Evolutionary conservation across 2,329 filamentous ascomycete genomes (phyloP).

Genomic region (Fusarium sp.): DNA sequence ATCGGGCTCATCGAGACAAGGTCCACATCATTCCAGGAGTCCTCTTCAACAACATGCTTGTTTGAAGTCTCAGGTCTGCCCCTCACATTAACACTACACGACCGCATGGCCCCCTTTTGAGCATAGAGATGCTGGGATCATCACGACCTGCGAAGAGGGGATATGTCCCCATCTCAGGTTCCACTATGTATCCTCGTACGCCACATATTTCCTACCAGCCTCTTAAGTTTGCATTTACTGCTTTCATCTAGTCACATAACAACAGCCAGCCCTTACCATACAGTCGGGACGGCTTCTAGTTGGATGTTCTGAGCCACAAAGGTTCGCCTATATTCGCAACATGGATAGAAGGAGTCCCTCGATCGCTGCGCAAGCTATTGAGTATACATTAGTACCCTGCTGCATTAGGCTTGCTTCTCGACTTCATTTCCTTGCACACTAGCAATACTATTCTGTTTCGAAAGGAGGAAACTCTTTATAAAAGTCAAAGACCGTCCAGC

Average conservation of each 20-base stretch:
- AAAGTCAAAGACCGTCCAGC: neutral
- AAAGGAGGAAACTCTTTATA: neutral
- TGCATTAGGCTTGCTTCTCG: conserved; percentile 1
- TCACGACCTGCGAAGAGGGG: neutral
- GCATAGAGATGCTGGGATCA: neutral
- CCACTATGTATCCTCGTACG: conserved; percentile 16
- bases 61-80: conserved; percentile 13
- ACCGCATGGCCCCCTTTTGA: neutral
- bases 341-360: conserved; percentile 27
- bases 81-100: conserved; percentile 4
- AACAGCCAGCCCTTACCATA: conserved; percentile 28
- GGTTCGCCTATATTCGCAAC: conserved; percentile 4
- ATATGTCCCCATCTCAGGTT: neutral
- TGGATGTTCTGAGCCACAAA: conserved; percentile 16
- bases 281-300: conserved; percentile 33
- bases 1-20: conserved; percentile 1
- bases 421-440: neutral
- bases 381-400: neutral
- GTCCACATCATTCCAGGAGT: conserved; percentile 24
- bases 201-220: conserved; percentile 25
- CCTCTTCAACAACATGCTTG: conserved; percentile 13
- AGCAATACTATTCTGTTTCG: neutral
- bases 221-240: conserved; percentile 13
- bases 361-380: neutral
- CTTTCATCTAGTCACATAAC: conserved; percentile 24